Evolutionary conservation across 2,329 filamentous ascomycete genomes (phyloP), one percentile per base, ranked within the genome.

Genomic region (Polytolypa hystricis): DNA sequence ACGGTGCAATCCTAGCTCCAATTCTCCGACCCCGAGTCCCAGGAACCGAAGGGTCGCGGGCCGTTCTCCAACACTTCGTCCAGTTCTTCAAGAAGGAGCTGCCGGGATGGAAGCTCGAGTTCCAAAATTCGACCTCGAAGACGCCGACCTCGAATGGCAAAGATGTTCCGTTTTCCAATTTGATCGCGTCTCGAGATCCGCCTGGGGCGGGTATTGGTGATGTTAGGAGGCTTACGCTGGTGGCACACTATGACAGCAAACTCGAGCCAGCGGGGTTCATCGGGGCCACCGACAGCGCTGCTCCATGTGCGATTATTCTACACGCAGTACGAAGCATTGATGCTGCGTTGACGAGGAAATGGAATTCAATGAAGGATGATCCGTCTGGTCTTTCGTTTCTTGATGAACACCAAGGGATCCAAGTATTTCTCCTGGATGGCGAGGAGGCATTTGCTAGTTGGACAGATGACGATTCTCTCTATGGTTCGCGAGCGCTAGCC

Each of bases 221-320:
- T 47, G 78, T 91, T 2, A 79, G 80, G 28, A 69, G 86, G 33
- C 64, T 96, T 53, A 89, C 85, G 10, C 70, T 98, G 37, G 91
- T 89, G 5, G 91, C 91, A 27, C 91, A 98, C 56, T 96, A 94
- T 57, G 91, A 98, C 52, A 87, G 79, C 55, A 82, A 93, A 61
- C 70, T 81, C 40, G 68, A 67, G 17, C 89, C 87, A 0, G 65
- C 78, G 42, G 89, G 86, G 1, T 98, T 98, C 56, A 82, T 98
- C 40, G 91, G 91, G 0, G 91, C 89, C 0, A 93, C 77, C 10
- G 91, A 98, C 55, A 94, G 85, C 50, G 91, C 91, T 1, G 91
- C 84, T 12, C 87, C 91, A 7, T 96, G 89, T 58, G 91, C 91
- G 0, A 86, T 96, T 71, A 69, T 98, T 40, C 73, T 98, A 74